Base-by-base conservation (phyloP, 2,329 filamentous ascomycete species). In the Aspergillus sp. region DNA sequence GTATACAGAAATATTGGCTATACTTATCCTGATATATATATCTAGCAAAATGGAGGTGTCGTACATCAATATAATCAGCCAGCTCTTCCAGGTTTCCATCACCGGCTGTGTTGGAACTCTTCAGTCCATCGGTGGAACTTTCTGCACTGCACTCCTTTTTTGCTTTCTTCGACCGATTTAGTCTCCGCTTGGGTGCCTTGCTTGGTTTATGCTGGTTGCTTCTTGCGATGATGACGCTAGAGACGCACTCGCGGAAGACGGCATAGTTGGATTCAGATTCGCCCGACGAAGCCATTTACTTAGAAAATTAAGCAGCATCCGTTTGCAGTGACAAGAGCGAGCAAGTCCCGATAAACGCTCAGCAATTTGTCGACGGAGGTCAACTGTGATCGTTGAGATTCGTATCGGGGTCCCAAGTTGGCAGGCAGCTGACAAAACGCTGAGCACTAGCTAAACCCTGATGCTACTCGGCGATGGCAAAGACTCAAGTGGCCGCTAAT, bases 1-100 rank as follows among this genome's bases (percentile, higher is more conserved):
- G 30, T 42, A 38, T 43, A 17, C 3, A 26, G 8, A 2, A 26
- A 26, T 2, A 26, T 30, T 11, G 26, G 26, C 26, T 9, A 30
- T 30, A 26, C 8, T 30, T 45, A 17, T 13, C 13, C 15, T 5
- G 12, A 26, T 45, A 45, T 22, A 52, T 41, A 24, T 13, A 4
- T n/a, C n/a, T n/a, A 38, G 17, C 8, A 12, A 18, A 34, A 43
- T 30, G 26, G n/a, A 42, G 17, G 17, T 7, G n/a, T 20, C 32
- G 34, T 76, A 85, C 83, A 65, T 93, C 87, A 53, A 90, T 86
- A 73, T 96, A 96, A 1, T 96, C 91, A 24, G 85, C 84, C 20
- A 95, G 75, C 54, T 93, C 90, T 64, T 89, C 87, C 5, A 83
- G 84, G 63, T 84, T 78, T 13, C 73, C 68, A 78, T 17, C 73